Base-by-base conservation (phyloP, 768 basidiomycete genomes). In the Chalciporus chontae region DNA sequence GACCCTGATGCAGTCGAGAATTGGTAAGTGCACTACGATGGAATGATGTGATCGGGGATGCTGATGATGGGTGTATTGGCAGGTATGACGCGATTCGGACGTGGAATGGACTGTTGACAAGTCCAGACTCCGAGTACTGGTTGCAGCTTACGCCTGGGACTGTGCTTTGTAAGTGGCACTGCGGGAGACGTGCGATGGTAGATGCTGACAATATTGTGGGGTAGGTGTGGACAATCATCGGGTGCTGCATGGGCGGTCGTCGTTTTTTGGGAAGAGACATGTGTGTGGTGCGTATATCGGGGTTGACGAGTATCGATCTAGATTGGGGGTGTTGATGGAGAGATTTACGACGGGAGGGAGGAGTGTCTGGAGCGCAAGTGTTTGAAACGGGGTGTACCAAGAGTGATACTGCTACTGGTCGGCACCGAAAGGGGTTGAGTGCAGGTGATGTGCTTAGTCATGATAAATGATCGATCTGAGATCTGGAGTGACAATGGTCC, bases 271-370 rank as follows among this genome's bases (percentile, higher is more conserved):
- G 10, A 81, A 81, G 66, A 81, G 95, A 3, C 79, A 90, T 1
- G 91, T 99, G 83, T 97, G 95, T 61, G 95, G 95, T 3, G 96
- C 95, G 0, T 99, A 99, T 65, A 80, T 97, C 50, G 90, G 90
- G 0, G 73, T 80, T 11, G 95, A 99, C 65, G 96, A 99, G 64
- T 97, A 85, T 65, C 77, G 78, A 34, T 94, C 92, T 0, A 85
- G 85, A 56, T 72, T 95, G 10, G 75, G 78, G 2, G 84, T 87
- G 11, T 71, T 90, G 7, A 69, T 63, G 29, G 86, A 89, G 66
- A 77, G 73, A 52, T 87, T 83, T 52, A 70, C 3, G 64, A 72
- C 18, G 67, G 69, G 48, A 27, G 69, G 71, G 11, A 74, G 84
- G 42, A 78, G 71, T 56, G 70, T 86, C 8, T 87, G 85, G 85